A percentile compares a stretch with the other conserved stretches of the same genome.
Evolutionary conservation across 768 basidiomycete genomes (phyloP).

Genomic region (Tricholoma hemisulphureum): DNA sequence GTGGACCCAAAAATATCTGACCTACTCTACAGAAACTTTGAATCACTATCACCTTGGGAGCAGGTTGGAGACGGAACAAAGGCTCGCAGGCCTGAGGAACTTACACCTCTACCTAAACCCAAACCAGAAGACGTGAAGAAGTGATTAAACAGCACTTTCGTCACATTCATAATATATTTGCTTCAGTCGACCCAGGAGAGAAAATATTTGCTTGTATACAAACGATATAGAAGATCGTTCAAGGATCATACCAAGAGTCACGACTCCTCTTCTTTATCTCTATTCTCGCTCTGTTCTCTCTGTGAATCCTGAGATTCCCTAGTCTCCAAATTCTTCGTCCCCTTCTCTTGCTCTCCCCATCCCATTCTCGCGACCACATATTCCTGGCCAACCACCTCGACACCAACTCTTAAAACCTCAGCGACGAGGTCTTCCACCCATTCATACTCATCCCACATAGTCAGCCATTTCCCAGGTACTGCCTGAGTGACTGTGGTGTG

Average conservation of each 20-base stretch:
- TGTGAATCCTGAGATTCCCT: slow-evolving; percentile 14
- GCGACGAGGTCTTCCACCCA: slow-evolving; percentile 97
- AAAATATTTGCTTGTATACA: slow-evolving; percentile 4
- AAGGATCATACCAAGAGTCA: slow-evolving; percentile 34
- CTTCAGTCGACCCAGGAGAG: background rate
- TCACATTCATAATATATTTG: background rate
- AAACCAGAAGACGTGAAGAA: slow-evolving; percentile 82
- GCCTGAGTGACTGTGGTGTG: slow-evolving; percentile 82
- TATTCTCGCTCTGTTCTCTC: slow-evolving; percentile 8
- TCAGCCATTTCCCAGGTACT: slow-evolving; percentile 82
- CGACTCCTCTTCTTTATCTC: slow-evolving; percentile 22
- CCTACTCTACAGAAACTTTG: slow-evolving; percentile 72
- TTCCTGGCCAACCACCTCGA: slow-evolving; percentile 91
- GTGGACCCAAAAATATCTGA: background rate
- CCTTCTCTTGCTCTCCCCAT: slow-evolving; percentile 45
- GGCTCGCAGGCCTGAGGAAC: slow-evolving; percentile 58
- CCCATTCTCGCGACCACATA: slow-evolving; percentile 87
- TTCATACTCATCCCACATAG: slow-evolving; percentile 85
- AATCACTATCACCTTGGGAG: slow-evolving; percentile 92
- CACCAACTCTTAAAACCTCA: slow-evolving; percentile 76
- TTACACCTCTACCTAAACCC: slow-evolving; percentile 75
- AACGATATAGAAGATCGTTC: slow-evolving; percentile 1
- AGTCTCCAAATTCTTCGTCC: slow-evolving; percentile 5
- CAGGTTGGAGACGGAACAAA: slow-evolving; percentile 71
- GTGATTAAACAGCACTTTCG: slow-evolving; percentile 21